These are phyloP conservation scores for Castanopsis chinensis DNA, from an alignment of 306 rosid genomes.

Conservation along the genomic window DNA sequence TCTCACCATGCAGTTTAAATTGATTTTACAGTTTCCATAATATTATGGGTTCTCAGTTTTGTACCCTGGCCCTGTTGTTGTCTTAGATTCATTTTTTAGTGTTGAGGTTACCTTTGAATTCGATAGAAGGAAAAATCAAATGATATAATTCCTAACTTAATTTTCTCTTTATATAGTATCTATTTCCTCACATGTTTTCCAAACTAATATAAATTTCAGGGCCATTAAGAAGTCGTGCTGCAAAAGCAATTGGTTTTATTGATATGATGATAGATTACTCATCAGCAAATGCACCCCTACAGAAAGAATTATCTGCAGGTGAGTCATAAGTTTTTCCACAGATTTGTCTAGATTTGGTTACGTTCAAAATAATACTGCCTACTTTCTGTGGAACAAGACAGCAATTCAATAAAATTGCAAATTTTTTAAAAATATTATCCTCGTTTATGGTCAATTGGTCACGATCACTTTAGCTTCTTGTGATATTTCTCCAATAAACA, in stretches of 20 bases:
- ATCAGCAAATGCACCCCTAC: conserved; percentile 75
- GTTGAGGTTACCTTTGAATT: background rate
- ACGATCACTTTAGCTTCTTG: background rate
- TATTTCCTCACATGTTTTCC: background rate
- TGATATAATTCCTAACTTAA: background rate
- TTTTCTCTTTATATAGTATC: background rate
- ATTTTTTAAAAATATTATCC: background rate
- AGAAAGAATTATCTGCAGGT: conserved; percentile 86
- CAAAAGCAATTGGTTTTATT: conserved; percentile 90
- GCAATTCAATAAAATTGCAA: background rate
- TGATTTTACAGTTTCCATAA: no score
- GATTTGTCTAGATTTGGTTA: background rate
- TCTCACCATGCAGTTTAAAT: no score
- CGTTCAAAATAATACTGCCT: background rate
- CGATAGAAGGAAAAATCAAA: background rate
- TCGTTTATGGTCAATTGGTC: background rate
- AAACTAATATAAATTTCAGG: conserved; percentile 35
- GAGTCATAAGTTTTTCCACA: conserved; percentile 1
- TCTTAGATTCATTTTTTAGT: background rate
- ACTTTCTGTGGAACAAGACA: background rate
- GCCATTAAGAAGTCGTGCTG: conserved; percentile 93
- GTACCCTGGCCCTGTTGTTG: background rate
- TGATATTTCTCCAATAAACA: background rate
- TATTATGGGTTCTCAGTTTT: background rate
- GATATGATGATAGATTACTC: conserved; percentile 96